Base-by-base conservation (phyloP, 75 land plant genomes). In the Pinus tabuliformis region DNA sequence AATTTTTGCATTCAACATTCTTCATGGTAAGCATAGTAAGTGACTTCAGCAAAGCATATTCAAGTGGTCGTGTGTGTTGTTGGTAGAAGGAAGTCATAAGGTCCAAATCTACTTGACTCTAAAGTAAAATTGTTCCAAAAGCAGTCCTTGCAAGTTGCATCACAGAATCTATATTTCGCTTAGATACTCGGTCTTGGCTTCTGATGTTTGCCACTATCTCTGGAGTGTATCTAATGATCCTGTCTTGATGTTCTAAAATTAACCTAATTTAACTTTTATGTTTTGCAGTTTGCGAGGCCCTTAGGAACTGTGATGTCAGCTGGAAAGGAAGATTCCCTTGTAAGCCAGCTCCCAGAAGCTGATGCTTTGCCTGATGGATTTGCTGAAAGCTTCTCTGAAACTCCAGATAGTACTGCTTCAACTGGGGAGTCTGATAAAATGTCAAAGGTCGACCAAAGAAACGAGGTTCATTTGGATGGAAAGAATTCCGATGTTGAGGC, bases 291-390 rank as follows among this genome's bases (percentile, higher is more conserved):
- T 45, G 3, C 24, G n/a, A 7, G 52, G 71, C 24, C 52, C 8
- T 22, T 68, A 21, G 37, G n/a, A 68, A 42, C 21, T 68, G 71
- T 20, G 11, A 20, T 68, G 22, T 22, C 37, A 4, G 71, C 39
- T 39, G 37, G 49, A 75, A 87, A 86, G 89, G 89, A 89, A 45
- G 81, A 79, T 39, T 61, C 79, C 56, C 80, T 79, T 37, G 93
- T 75, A 18, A 86, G 80, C 74, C 88, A 87, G 54, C 91, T 93
- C 42, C 98, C 98, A 22, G 89, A 89, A 75, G 98, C 80, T 36
- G 90, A 88, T 72, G 81, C 98, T 42, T 76, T 95, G 60, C 98
- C 98, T 33, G 98, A 91, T 79, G 98, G 98, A 11, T 95, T 95
- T 78, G 87, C 93, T 14, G 89, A 89, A 71, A 78, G 78, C 65